phyloP scores from a whole-genome alignment of 495 filamentous ascomycete genomes.

The Wilcoxina mikolae region DNA sequence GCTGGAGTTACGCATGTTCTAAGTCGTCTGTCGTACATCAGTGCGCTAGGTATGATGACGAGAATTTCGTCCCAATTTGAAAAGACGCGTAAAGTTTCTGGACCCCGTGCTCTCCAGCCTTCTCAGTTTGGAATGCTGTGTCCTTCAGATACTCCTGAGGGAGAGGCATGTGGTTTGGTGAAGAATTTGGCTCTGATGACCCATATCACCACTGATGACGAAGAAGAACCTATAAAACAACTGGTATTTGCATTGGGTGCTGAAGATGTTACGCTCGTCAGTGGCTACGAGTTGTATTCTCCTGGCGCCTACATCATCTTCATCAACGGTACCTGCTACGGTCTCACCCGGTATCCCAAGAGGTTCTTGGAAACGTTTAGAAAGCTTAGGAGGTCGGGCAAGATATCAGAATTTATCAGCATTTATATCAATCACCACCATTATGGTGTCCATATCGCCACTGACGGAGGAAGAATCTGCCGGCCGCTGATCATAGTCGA shows the following conservation, averaged over 20 bases:
- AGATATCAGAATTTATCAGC: constrained; percentile 85
- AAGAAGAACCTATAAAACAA: constrained; percentile 72
- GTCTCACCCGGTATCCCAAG: constrained; percentile 67
- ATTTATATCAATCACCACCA: constrained; percentile 91
- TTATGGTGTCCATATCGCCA: constrained; percentile 82
- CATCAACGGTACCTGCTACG: constrained; percentile 85
- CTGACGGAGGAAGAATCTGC: constrained; percentile 92
- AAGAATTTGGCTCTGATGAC: constrained; percentile 99
- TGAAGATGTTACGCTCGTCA: constrained; percentile 39
- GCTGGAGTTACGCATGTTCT: constrained; percentile 94
- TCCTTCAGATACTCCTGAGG: constrained; percentile 92
- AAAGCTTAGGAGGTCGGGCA: constrained; percentile 65
- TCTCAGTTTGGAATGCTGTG: constrained; percentile 98
- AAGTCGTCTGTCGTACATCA: constrained; percentile 89
- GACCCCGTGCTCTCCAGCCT: constrained; percentile 85
- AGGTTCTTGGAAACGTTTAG: constrained; percentile 71
- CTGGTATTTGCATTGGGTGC: constrained; percentile 65
- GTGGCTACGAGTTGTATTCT: constrained; percentile 68
- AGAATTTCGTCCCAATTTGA: constrained; percentile 97
- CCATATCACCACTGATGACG: constrained; percentile 90
- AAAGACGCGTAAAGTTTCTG: constrained; percentile 89
- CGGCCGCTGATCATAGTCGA: constrained; percentile 89
- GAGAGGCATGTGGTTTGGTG: constrained; percentile 91
- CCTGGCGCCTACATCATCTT: constrained; percentile 79
- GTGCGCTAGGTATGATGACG: constrained; percentile 99